phyloP scores from a whole-genome alignment of 2,329 filamentous ascomycete species.

The Setomelanomma holmii region DNA sequence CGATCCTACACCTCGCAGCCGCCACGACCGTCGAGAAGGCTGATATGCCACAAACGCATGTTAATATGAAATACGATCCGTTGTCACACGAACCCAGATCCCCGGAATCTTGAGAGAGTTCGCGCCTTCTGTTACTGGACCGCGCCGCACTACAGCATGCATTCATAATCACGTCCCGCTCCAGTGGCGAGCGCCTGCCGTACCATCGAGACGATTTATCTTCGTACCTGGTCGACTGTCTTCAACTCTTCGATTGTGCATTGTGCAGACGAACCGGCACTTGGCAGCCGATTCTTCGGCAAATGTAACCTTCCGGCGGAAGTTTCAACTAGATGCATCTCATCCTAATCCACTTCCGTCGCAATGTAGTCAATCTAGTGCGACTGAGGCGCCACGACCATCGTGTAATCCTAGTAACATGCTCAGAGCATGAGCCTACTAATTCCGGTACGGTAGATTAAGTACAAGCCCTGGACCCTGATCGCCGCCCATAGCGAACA shows the following conservation, averaged over 20 bases:
- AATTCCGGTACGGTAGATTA: slow-evolving; percentile 2
- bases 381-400: slow-evolving; percentile 19
- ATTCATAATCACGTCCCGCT: no score
- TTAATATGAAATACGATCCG: slow-evolving; percentile 14
- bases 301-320: slow-evolving; percentile 8
- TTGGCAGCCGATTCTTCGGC: slow-evolving; percentile 8
- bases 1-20: neutral
- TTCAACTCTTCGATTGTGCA: no score
- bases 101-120: neutral
- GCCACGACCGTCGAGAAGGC: slow-evolving; percentile 3
- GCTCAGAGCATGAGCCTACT: slow-evolving; percentile 19
- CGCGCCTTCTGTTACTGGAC: neutral
- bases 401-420: slow-evolving; percentile 17
- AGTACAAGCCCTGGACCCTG: neutral
- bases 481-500: slow-evolving; percentile 2
- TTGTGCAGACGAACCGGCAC: neutral
- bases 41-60: slow-evolving; percentile 1
- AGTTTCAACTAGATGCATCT: slow-evolving; percentile 37
- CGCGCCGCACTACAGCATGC: neutral
- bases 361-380: slow-evolving; percentile 17
- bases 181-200: no score
- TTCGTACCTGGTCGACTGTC: no score
- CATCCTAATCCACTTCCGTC: slow-evolving; percentile 18
- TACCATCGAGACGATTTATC: no score
- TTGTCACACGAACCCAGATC: neutral